Evolutionary conservation across 495 filamentous ascomycete genomes (phyloP), one percentile per base, ranked within the genome.

Genomic region (Aspergillus heteromorphus): DNA sequence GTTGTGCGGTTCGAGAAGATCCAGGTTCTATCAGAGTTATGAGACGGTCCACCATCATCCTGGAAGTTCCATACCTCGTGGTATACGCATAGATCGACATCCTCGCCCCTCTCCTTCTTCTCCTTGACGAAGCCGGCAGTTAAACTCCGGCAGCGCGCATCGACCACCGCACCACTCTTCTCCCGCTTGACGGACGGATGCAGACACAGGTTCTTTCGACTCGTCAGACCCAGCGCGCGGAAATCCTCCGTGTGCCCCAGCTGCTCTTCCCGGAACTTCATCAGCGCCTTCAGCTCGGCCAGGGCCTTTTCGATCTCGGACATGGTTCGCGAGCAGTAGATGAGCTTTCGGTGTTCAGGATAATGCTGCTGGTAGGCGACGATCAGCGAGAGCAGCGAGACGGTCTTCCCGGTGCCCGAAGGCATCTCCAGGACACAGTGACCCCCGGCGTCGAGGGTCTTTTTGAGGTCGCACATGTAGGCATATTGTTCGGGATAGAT

Each of bases 371-470:
- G 95, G 63, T 97, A 97, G 47, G 93, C 91, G 45, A 99, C 84
- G 59, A 99, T 99, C 59, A 99, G 79, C 0, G 93, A 96, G 20
- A 99, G 78, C 0, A 99, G 78, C 2, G 93, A 96, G 18, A 99
- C 88, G 0, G 93, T 99, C 76, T 99, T 99, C 47, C 93, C 93
- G 23, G 93, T 99, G n/a, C 93, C 93, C 51, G 93, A 99, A 76
- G 93, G 93, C 93, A 99, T 99, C 73, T 99, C 93, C 65, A 99
- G 75, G n/a, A 99, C 92, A 72, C 91, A 95, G 74, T 97, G 90
- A 55, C 95, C 95, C 53, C 87, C 87, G 23, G 85, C 88, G 79
- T 97, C 93, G 65, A 99, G 86, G 23, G 92, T 97, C 68, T 83
- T 87, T 70, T 99, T 99, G 70, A 99, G 82, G 76, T 96, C 95